phyloP scores from a whole-genome alignment of 1,139 yeast species.

The Taphrina flavorubra region DNA sequence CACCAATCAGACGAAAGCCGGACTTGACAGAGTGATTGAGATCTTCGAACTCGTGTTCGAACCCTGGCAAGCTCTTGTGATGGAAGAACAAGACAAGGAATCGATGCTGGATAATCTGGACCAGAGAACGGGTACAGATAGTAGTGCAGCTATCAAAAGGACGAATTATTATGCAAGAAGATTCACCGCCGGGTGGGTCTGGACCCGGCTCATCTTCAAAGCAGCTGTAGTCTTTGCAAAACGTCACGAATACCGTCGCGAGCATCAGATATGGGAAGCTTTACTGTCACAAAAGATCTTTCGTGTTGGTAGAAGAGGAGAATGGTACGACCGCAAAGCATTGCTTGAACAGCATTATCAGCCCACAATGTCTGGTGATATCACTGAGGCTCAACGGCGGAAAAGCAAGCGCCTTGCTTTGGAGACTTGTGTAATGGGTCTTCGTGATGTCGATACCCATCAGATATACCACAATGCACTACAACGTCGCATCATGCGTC shows the following conservation, averaged over 20 bases:
- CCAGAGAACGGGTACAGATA: neutral
- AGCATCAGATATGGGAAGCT: conserved; percentile 43
- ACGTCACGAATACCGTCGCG: conserved; percentile 42
- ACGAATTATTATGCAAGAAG: conserved; percentile 42
- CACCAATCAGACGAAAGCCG: conserved; percentile 35
- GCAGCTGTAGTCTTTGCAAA: conserved; percentile 44
- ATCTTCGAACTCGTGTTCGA: conserved; percentile 41
- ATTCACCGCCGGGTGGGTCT: conserved; percentile 46
- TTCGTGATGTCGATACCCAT: conserved; percentile 46
- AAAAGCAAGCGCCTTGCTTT: conserved; percentile 45
- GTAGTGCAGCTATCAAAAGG: conserved; percentile 6
- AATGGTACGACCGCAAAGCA: conserved; percentile 47
- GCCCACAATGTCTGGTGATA: conserved; percentile 18
- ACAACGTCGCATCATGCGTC: conserved; percentile 45
- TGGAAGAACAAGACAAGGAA: conserved; percentile 12
- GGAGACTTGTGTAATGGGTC: conserved; percentile 44
- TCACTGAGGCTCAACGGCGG: conserved; percentile 3
- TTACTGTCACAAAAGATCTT: conserved; percentile 44
- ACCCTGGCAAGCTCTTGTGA: conserved; percentile 41
- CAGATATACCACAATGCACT: conserved; percentile 45
- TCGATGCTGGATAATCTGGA: neutral
- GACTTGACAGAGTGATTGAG: conserved; percentile 32
- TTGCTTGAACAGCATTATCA: conserved; percentile 44
- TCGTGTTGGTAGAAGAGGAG: conserved; percentile 46
- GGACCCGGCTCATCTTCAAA: conserved; percentile 46